Conservation (phyloP, 139 green algal species). For the Penium margaritaceum region DNA sequence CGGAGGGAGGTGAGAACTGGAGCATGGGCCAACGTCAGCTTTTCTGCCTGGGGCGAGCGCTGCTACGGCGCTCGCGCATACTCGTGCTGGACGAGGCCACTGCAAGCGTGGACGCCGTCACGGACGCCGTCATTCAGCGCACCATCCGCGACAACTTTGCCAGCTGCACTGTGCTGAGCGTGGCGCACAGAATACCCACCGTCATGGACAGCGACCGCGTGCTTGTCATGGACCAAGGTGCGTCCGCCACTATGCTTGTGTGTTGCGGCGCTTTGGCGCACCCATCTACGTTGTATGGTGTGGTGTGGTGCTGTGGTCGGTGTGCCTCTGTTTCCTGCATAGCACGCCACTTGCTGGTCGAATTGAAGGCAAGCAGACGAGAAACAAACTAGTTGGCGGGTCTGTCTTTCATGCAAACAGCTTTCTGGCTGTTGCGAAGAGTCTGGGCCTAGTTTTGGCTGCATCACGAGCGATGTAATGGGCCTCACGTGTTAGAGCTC, state of each 20-base stretch:
- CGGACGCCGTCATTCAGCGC: conserved; percentile 72
- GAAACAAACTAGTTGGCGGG: no score
- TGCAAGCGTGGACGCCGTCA: conserved; percentile 73
- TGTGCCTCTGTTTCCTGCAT: no score
- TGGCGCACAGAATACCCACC: conserved; percentile 57
- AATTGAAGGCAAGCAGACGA: no score
- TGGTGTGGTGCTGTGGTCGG: no score
- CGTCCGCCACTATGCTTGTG: background rate
- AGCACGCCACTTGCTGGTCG: no score
- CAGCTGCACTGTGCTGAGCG: conserved; percentile 16
- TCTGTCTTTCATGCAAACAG: no score
- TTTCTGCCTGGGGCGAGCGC: conserved; percentile 76
- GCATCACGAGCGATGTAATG: no score
- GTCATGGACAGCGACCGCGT: conserved; percentile 58
- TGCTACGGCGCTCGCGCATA: conserved; percentile 61
- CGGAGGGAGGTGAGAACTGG: conserved; percentile 79
- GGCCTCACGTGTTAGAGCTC: no score
- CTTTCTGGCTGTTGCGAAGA: no score
- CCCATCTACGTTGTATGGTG: no score
- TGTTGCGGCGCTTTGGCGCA: no score
- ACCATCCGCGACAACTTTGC: conserved; percentile 34
- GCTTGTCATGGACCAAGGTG: conserved; percentile 29
- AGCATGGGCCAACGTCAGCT: conserved; percentile 84
- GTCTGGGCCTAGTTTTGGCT: no score
- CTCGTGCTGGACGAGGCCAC: conserved; percentile 88